Base-by-base conservation (phyloP, 202 grass and related monocot genomes). In the Panicum hallii region DNA sequence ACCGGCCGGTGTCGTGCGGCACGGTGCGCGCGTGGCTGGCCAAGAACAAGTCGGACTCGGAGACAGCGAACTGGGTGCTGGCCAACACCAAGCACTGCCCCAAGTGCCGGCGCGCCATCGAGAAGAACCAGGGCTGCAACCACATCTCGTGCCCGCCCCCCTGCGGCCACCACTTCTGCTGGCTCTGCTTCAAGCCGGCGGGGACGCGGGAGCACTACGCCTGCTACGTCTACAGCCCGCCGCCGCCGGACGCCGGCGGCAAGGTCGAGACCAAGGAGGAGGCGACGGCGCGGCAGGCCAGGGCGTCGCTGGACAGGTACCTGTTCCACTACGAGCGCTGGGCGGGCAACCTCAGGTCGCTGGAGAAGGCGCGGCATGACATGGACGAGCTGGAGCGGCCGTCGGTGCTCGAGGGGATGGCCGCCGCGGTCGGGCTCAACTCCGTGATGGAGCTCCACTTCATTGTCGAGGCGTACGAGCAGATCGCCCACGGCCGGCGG, bases 71-170 rank as follows among this genome's bases (percentile, higher is more conserved):
- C 16, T 86, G 75, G 75, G 4, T 53, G n/a, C 46, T 86, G 26
- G 65, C 72, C 17, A 77, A 84, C 57, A 66, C 82, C 4, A 84
- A 84, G 56, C 72, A 48, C n/a, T 84, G 82, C 65, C 83, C 83
- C 9, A 63, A 41, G 6, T 85, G 83, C 74, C 34, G 47, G 64
- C 63, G 65, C 13, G 23, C 73, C 15, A 85, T 85, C 56, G 83
- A 78, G 74, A 85, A 85, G 76, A 78, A 78, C 63, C 40, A 48
- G 4, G 83, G 83, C 34, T 86, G 84, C 55, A 86, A 65, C 66
- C 75, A 80, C 78, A 86, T 86, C 14, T 42, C 20, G 12, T 86
- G 67, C 50, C 34, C 45, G 14, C 28, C 83, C 13, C 75, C 62
- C 12, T 86, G 84, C 70, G 20, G 19, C 58, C 71, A 68, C 76